Evolutionary conservation across 208 protist species (phyloP).

Genomic region (Trypanosomatidae sp.): DNA sequence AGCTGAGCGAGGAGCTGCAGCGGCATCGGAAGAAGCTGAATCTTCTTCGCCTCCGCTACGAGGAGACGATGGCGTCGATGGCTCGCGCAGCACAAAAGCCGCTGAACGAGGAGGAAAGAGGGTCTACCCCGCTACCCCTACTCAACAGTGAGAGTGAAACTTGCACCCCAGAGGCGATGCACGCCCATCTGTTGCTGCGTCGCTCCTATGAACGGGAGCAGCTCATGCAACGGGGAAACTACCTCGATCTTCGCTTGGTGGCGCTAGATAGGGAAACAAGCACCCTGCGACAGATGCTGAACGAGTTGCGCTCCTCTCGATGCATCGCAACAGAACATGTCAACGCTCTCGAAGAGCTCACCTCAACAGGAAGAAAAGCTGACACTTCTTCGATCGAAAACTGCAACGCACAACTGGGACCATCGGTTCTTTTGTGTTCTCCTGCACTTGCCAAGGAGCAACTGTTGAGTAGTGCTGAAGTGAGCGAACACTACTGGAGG

Average conservation of each 20-base stretch:
- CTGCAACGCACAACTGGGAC: background rate
- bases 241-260: constrained; percentile 72
- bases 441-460: constrained; percentile 12
- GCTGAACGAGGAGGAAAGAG: constrained; percentile 26
- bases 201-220: constrained; percentile 68
- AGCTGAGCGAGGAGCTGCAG: constrained; percentile 46
- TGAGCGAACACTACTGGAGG: constrained; percentile 18
- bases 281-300: constrained; percentile 56
- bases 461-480: constrained; percentile 10
- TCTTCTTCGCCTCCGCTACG: constrained; percentile 49
- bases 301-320: constrained; percentile 30
- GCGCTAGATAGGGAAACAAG: constrained; percentile 57
- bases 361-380: background rate
- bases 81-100: constrained; percentile 32
- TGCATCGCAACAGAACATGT: background rate
- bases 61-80: constrained; percentile 46
- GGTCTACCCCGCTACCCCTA: constrained; percentile 1
- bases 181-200: constrained; percentile 69
- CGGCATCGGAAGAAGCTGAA: constrained; percentile 31
- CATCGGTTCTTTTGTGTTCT: background rate
- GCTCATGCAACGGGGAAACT: constrained; percentile 72
- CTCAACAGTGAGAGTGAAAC: constrained; percentile 4
- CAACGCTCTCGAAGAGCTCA: background rate
- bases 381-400: background rate
- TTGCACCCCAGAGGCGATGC: constrained; percentile 50